Conservation (phyloP, 2,329 filamentous ascomycete genomes). For the Apiospora aurea region DNA sequence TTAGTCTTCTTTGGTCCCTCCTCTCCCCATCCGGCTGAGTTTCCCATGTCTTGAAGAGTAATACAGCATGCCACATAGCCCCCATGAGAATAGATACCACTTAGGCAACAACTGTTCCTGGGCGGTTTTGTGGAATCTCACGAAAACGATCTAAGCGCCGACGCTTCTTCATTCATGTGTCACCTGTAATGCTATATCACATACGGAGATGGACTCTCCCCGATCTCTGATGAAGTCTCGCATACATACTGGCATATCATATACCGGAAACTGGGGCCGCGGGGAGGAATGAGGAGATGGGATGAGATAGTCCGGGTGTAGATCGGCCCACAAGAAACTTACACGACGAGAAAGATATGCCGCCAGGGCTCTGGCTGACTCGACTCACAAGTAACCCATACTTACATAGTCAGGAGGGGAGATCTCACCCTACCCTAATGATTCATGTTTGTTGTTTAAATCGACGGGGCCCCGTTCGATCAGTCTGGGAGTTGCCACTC, state of each 20-base stretch:
- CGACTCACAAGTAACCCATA: neutral
- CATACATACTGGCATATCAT: neutral
- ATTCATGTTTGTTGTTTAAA: neutral
- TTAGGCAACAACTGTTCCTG: too few relatives aligned
- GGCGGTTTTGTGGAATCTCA: too few relatives aligned
- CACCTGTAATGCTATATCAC: too few relatives aligned
- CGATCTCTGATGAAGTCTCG: neutral
- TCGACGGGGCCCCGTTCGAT: neutral
- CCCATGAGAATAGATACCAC: neutral
- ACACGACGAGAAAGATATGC: neutral
- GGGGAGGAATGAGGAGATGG: neutral
- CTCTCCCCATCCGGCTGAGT: neutral
- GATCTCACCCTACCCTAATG: neutral
- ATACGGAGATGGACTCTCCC: neutral
- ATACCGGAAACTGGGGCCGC: neutral
- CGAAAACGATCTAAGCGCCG: too few relatives aligned
- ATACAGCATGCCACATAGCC: neutral
- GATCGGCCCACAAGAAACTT: neutral
- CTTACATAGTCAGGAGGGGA: neutral
- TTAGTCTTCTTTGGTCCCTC: neutral
- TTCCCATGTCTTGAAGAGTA: neutral
- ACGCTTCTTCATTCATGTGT: too few relatives aligned
- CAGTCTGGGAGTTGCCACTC: neutral
- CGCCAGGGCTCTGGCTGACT: neutral
- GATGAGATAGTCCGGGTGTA: neutral